Conservation (phyloP, 75 land plant species). For the Picea glauca region DNA sequence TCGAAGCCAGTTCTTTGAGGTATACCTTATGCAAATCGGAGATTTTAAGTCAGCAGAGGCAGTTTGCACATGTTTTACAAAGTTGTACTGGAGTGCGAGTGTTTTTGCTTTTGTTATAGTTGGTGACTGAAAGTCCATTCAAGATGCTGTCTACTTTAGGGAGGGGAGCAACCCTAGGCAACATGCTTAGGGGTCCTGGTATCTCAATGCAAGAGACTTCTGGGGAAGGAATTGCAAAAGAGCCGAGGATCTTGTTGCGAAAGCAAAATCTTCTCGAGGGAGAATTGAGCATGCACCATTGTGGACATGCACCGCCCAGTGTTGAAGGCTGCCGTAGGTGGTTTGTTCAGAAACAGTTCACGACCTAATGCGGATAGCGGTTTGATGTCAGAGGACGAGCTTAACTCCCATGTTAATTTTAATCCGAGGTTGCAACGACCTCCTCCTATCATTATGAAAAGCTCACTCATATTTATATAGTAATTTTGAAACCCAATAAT, state of each 20-base stretch:
- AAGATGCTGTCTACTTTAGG: not conserved
- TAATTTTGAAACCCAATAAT: too few species aligned
- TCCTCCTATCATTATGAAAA: not conserved
- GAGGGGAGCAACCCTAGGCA: not conserved
- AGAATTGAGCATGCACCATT: constrained; percentile 27
- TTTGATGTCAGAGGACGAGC: constrained; percentile 28
- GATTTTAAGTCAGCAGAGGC: too few species aligned
- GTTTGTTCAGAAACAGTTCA: constrained; percentile 15
- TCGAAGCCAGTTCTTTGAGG: not conserved
- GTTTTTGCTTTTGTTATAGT: not conserved
- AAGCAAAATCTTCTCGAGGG: not conserved
- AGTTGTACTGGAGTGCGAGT: not conserved
- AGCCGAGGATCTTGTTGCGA: not conserved
- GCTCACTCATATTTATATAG: too few species aligned
- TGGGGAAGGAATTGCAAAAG: not conserved
- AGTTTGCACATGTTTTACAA: too few species aligned
- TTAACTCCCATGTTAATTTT: constrained; percentile 40
- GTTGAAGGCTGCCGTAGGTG: constrained; percentile 53
- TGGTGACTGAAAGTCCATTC: constrained; percentile 4
- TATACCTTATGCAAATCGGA: too few species aligned
- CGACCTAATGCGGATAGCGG: not conserved
- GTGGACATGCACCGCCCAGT: constrained; percentile 62
- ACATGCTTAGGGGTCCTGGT: constrained; percentile 12
- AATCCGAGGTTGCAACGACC: constrained; percentile 76
- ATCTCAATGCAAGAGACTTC: not conserved